Conservation (phyloP, 2,329 filamentous ascomycete genomes). For the Epichloe baconii region DNA sequence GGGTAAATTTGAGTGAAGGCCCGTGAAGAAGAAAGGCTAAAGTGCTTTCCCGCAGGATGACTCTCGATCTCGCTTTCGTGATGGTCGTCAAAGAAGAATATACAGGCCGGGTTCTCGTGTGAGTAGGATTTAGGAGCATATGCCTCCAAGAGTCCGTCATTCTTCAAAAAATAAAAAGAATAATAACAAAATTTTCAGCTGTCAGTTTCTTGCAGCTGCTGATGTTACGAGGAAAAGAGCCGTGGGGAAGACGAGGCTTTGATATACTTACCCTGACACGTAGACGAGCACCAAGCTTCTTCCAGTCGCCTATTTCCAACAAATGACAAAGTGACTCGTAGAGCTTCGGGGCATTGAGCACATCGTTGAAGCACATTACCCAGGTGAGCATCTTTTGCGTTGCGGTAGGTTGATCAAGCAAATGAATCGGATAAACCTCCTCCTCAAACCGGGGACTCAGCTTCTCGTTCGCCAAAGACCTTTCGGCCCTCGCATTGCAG, state of each 20-base stretch:
- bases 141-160: conserved; percentile 5
- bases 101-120: conserved; percentile 2
- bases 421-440: conserved; percentile 5
- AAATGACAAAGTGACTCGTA: conserved; percentile 3
- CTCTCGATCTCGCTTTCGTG: not conserved
- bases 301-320: conserved; percentile 7
- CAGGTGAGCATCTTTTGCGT: conserved; percentile 4
- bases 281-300: conserved; percentile 5
- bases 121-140: conserved; percentile 4
- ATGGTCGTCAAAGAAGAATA: conserved; percentile 3
- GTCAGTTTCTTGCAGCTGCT: not conserved
- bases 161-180: not conserved
- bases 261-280: conserved; percentile 2
- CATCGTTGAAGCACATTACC: conserved; percentile 8
- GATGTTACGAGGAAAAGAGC: not conserved
- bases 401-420: conserved; percentile 2
- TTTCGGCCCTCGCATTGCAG: not conserved
- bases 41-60: conserved; percentile 2
- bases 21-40: not conserved
- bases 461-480: not conserved
- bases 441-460: not conserved
- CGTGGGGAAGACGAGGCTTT: not conserved
- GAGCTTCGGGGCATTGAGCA: conserved; percentile 3
- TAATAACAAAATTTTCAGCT: too few species aligned
- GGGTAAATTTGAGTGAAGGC: conserved; percentile 6